Percentiles rank a stretch among this genome's conserved stretches.
These are phyloP conservation scores for Ogataea ganodermae DNA, from an alignment of 805 yeast genomes.

Conservation along the genomic window DNA sequence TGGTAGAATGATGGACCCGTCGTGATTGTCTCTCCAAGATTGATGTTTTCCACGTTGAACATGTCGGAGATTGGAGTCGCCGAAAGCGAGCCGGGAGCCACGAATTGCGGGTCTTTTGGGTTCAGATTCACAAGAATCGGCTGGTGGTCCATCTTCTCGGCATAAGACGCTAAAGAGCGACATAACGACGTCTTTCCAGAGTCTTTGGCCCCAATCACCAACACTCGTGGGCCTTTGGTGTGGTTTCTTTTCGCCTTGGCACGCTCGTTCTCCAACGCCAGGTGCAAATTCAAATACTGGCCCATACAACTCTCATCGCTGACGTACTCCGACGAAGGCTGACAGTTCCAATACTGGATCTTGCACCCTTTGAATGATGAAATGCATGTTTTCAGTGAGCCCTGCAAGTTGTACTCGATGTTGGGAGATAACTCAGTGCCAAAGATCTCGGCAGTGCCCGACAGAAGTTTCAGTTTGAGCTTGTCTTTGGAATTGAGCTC, in stretches of 20 bases:
- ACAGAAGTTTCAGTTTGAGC: conserved; percentile 50
- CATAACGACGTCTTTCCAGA: conserved; percentile 80
- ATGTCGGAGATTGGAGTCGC: conserved; percentile 84
- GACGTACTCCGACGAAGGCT: conserved; percentile 55
- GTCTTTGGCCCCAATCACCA: conserved; percentile 70
- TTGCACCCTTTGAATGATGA: conserved; percentile 67
- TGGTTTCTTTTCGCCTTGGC: conserved; percentile 26
- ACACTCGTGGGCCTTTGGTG: conserved; percentile 48
- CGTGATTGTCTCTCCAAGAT: conserved; percentile 77
- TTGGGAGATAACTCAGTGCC: conserved; percentile 90
- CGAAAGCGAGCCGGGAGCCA: conserved; percentile 77
- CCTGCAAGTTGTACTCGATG: conserved; percentile 57
- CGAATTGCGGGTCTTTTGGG: conserved; percentile 55
- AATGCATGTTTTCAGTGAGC: conserved; percentile 52
- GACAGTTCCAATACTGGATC: conserved; percentile 50
- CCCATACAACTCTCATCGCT: conserved; percentile 73
- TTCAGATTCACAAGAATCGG: conserved; percentile 82
- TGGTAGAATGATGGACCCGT: conserved; percentile 76
- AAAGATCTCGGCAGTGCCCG: conserved; percentile 85
- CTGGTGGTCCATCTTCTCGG: conserved; percentile 62
- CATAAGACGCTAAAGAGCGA: conserved; percentile 72
- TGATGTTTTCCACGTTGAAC: conserved; percentile 67
- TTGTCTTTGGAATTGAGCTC: conserved; percentile 55
- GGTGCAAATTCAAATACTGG: conserved; percentile 66
- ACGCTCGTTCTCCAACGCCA: conserved; percentile 66